Evolutionary conservation across 805 yeast genomes (phyloP).

Genomic region (Hermanozyma aechmeae): DNA sequence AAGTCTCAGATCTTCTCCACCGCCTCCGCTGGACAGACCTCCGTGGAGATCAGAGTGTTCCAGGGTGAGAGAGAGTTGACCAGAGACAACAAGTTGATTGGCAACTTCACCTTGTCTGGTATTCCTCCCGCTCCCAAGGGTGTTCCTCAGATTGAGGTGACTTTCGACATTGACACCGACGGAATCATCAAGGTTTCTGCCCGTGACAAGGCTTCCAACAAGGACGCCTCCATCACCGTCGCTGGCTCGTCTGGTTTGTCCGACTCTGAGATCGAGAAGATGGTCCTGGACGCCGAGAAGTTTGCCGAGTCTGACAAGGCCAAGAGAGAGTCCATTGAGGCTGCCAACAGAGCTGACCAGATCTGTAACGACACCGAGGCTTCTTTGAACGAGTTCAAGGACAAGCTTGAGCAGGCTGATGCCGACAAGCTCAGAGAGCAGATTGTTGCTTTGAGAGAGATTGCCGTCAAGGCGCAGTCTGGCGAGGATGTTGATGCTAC

Average conservation of each 20-base stretch:
- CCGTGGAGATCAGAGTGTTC: conserved; percentile 96
- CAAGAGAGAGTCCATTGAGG: conserved; percentile 73
- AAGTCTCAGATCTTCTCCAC: conserved; percentile 93
- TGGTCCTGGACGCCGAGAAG: conserved; percentile 88
- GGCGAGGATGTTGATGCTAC: conserved; percentile 55
- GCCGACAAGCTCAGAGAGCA: conserved; percentile 33
- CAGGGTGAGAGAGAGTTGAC: conserved; percentile 99
- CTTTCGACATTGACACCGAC: conserved; percentile 94
- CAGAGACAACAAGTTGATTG: conserved; percentile 94
- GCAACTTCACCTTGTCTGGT: conserved; percentile 92
- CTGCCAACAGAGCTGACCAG: conserved; percentile 78
- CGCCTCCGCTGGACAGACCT: conserved; percentile 93
- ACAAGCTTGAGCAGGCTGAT: conserved; percentile 35
- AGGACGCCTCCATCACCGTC: conserved; percentile 91
- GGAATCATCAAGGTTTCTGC: conserved; percentile 96
- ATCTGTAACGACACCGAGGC: conserved; percentile 48
- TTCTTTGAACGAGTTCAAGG: conserved; percentile 40
- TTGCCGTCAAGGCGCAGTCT: conserved; percentile 55
- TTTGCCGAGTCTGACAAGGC: conserved; percentile 83
- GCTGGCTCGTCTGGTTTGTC: conserved; percentile 93
- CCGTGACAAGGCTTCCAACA: conserved; percentile 85
- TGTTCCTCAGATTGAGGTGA: conserved; percentile 89
- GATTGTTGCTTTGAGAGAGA: conserved; percentile 28
- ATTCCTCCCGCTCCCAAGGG: conserved; percentile 95
- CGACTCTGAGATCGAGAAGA: conserved; percentile 80